Base-by-base conservation (phyloP, 2,329 filamentous ascomycete species). In the Colletotrichum cereale region DNA sequence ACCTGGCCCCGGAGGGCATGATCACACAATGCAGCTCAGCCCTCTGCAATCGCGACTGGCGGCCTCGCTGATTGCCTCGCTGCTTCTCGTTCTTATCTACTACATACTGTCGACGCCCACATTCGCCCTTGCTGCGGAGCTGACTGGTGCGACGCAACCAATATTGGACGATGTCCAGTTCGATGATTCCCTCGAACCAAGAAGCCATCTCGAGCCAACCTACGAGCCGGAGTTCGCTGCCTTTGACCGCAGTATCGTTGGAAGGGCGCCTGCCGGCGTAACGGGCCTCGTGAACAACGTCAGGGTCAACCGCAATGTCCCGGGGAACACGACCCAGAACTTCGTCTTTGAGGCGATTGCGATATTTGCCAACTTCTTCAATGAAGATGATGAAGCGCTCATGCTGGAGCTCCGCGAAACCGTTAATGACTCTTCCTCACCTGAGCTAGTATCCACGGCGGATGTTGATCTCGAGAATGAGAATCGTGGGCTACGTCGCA, bases 11-110 rank as follows among this genome's bases (percentile, higher is more conserved):
- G 77, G 80, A 80, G 85, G 85, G 82, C 82, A 82, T 82, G 80
- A 76, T 75, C 76, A 73, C 78, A 80, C 77, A 74, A 89, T 89
- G 87, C 84, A 91, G 81, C 86, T 91, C 80, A 91, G 88, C 79
- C 90, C 88, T 77, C 84, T 93, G 75, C 93, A 93, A 84, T 92
- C 90, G 82, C 91, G 92, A 79, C 88, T 94, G 77, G 88, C 88
- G 78, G 90, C 91, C 76, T 93, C 91, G 68, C 79, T 92, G 64
- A 84, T 88, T 76, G 89, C 90, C 65, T 88, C 89, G 40, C 81
- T 89, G 38, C 78, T 92, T 62, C 80, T 93, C 40, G 76, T 92
- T 42, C 77, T 89, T 48, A 79, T 94, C 52, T 92, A 90, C 78
- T 82, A 92, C 68, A 80, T 88, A 34, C 84, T 93, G 47, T 87